Conservation (phyloP, 805 yeast genomes). For the Ogataea corticis region DNA sequence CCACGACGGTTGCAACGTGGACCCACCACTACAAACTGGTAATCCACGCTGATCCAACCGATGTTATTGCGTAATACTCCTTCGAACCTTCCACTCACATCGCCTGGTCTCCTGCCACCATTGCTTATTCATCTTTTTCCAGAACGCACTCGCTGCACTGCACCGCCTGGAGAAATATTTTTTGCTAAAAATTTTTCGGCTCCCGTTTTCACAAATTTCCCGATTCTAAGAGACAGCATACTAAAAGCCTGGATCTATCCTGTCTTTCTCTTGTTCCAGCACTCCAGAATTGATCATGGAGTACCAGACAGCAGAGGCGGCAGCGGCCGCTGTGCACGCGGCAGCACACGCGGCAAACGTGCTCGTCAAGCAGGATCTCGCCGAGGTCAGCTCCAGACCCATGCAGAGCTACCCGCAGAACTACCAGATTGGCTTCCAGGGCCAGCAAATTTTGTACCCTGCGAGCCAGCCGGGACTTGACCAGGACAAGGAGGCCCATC, state of each 20-base stretch:
- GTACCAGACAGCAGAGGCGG: constrained; percentile 7
- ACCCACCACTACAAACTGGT: too few species aligned
- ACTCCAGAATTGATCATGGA: constrained; percentile 4
- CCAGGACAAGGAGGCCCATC: constrained; percentile 2
- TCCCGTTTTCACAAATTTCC: constrained; percentile 8
- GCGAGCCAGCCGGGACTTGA: constrained; percentile 1
- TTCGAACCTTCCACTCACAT: too few species aligned
- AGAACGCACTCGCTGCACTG: constrained; percentile 5
- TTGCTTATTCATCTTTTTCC: too few species aligned
- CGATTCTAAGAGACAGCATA: constrained; percentile 1
- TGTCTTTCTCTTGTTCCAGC: too few species aligned
- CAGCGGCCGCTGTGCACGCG: background rate
- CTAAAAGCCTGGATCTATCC: too few species aligned
- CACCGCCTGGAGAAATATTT: constrained; percentile 3
- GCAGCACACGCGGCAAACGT: constrained; percentile 1
- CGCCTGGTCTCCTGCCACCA: too few species aligned
- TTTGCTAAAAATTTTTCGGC: constrained; percentile 8
- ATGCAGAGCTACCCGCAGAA: constrained; percentile 2
- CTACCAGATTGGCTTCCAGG: constrained; percentile 7
- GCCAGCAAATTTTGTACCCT: constrained; percentile 5
- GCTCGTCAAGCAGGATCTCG: constrained; percentile 7
- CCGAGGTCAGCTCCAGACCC: constrained; percentile 3
- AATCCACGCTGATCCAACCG: too few species aligned
- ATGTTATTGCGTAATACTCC: too few species aligned
- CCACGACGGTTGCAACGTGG: too few species aligned